Conservation (phyloP, 257 asterid genomes). For the Capsicum rhomboideum region DNA sequence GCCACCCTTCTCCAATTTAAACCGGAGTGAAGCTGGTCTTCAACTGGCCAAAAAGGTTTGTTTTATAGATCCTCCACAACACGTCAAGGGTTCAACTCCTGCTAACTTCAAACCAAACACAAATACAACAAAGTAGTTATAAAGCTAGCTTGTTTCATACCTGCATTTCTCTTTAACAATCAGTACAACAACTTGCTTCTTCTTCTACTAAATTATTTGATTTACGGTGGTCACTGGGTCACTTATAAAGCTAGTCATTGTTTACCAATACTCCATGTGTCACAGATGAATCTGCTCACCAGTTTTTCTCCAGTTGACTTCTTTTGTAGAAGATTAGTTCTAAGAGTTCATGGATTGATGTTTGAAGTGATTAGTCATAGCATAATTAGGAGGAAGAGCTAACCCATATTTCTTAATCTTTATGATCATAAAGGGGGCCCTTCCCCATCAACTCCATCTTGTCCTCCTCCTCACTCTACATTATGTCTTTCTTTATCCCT, state of each 20-base stretch:
- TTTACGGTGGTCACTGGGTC: background rate
- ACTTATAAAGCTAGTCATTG: background rate
- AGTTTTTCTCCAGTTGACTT: background rate
- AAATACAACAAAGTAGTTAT: too few species aligned
- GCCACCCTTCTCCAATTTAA: too few species aligned
- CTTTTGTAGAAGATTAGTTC: background rate
- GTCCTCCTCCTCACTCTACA: background rate
- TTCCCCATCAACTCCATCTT: background rate
- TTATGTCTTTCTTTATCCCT: background rate
- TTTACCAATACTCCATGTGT: background rate
- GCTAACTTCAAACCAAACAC: too few species aligned
- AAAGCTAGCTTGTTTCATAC: background rate
- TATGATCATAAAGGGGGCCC: background rate
- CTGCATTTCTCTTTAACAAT: background rate
- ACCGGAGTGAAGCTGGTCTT: too few species aligned
- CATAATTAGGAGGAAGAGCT: background rate
- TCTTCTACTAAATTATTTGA: background rate
- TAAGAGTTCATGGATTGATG: background rate
- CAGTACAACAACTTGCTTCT: background rate
- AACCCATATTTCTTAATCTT: background rate
- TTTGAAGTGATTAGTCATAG: background rate
- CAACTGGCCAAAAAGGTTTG: too few species aligned
- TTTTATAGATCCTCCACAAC: too few species aligned
- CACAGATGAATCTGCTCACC: background rate
- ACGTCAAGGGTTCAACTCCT: too few species aligned